Base-by-base conservation (phyloP, 495 filamentous ascomycete species). In the Lasiosphaeris hirsuta region DNA sequence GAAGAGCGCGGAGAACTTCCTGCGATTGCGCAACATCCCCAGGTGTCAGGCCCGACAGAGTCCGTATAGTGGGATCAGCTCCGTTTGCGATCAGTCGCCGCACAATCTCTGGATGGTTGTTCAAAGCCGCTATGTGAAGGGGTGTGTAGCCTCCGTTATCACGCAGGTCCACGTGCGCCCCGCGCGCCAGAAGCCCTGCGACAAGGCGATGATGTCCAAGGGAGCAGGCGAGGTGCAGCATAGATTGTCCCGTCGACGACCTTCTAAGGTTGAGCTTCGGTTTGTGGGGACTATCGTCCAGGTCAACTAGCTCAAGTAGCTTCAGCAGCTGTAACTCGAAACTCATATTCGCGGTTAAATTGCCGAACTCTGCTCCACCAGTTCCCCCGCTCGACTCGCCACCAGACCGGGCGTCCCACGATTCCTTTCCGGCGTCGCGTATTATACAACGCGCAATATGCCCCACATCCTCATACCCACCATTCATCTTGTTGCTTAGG, bases 91-190 rank as follows among this genome's bases (percentile, higher is more conserved):
- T 81, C 34, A 96, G 82, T 15, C 86, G 82, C 51, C 86, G 81
- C 9, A 94, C 81, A 59, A 95, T 91, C 57, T 91, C 84, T 14
- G 81, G 74, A 64, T 90, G 85, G 37, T 86, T 82, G 69, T 85
- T 85, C 61, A 96, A 77, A n/a, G 88, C 84, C 33, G 91, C 91
- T 62, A 92, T 78, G 64, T 94, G 90, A 77, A 96, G 84, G 10
- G 91, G 84, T 10, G 89, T 89, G 68, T 90, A 92, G 30, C 91
- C 91, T 49, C 85, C 87, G 55, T 84, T 87, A 67, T 96, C 91
- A 57, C 85, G 81, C 17, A 84, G 69, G 61, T 93, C 84, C 1
- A 87, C 84, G 59, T 85, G 86, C 7, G 89, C 90, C n/a, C 90
- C 89, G 60, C 89, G 84, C 11, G 86, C 87, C 13, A 96, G 71